These are phyloP conservation scores for Flaveria floridana DNA, from an alignment of 140 eudicot genomes.

Conservation along the genomic window DNA sequence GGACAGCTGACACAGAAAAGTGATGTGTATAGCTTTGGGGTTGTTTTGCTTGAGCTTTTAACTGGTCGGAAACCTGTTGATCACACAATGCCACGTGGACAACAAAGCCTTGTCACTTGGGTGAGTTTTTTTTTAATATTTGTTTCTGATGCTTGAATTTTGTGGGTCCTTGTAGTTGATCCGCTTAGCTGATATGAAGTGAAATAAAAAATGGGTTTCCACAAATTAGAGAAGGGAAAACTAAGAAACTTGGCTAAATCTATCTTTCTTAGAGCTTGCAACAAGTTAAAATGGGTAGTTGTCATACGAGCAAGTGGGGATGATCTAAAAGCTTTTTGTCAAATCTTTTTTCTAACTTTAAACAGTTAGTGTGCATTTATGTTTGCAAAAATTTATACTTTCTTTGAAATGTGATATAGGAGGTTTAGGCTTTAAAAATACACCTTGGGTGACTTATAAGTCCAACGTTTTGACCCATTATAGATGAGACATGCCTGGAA, in stretches of 20 bases:
- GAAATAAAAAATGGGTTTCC: neutral
- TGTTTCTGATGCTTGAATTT: neutral
- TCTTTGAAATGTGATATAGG: neutral
- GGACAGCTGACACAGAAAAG: conserved; percentile 69
- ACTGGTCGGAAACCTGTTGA: conserved; percentile 76
- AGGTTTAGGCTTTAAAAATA: neutral
- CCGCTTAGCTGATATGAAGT: neutral
- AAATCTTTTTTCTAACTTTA: neutral
- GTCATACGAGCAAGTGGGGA: neutral
- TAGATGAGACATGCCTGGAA: neutral
- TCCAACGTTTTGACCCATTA: neutral
- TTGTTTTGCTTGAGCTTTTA: conserved; percentile 64
- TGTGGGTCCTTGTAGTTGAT: conserved; percentile 4
- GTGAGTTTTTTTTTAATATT: conserved; percentile 27
- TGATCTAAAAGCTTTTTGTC: neutral
- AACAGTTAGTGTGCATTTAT: neutral
- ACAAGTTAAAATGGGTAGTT: neutral
- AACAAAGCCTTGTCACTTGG: conserved; percentile 77
- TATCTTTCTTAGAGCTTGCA: neutral
- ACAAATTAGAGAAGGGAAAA: neutral
- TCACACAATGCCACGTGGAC: conserved; percentile 83
- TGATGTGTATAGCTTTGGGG: conserved; percentile 71
- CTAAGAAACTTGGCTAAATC: neutral
- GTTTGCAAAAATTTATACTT: neutral
- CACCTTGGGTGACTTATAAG: neutral